A percentile compares a stretch with the other conserved stretches of the same genome.
Evolutionary conservation across 1,284 basidiomycete species (phyloP).

Genomic region (Calocybe gambosa): DNA sequence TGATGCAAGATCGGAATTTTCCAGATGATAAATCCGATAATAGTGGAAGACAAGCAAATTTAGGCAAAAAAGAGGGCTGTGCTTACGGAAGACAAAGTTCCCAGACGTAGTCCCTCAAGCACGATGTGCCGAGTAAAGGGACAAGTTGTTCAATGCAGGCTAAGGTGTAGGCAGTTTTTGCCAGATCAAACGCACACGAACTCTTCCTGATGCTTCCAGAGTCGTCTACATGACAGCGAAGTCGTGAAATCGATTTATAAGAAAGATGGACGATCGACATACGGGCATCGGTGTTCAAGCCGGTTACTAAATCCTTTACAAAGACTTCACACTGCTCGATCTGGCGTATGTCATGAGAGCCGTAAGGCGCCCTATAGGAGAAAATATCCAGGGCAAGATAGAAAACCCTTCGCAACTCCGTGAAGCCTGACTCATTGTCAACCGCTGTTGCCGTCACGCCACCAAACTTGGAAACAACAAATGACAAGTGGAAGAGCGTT

Average conservation of each 20-base stretch:
- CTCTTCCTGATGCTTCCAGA: not conserved
- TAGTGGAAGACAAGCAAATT: slow-evolving; percentile 1
- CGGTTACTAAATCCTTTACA: slow-evolving; percentile 11
- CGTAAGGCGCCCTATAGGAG: slow-evolving; percentile 20
- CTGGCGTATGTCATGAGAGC: slow-evolving; percentile 9
- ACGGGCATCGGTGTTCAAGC: slow-evolving; percentile 12
- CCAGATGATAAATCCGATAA: not conserved
- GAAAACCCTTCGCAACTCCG: slow-evolving; percentile 62
- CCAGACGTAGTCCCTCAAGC: slow-evolving; percentile 46
- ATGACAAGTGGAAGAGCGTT: slow-evolving; percentile 57
- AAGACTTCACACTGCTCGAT: slow-evolving; percentile 31
- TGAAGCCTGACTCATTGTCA: slow-evolving; percentile 40
- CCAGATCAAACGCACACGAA: slow-evolving; percentile 25
- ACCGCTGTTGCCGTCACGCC: slow-evolving; percentile 49
- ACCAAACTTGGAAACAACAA: slow-evolving; percentile 68
- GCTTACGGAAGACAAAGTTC: slow-evolving; percentile 58
- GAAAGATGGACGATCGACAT: slow-evolving; percentile 1
- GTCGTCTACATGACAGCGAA: slow-evolving; percentile 6
- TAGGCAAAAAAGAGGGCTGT: not conserved
- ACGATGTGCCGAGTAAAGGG: slow-evolving; percentile 43
- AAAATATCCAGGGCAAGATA: slow-evolving; percentile 69
- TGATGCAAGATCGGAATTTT: not conserved
- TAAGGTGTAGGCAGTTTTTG: slow-evolving; percentile 57
- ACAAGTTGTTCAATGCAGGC: slow-evolving; percentile 68
- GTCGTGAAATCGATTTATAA: slow-evolving; percentile 1